Evolutionary conservation across 78 protist species (phyloP), one percentile per base, ranked within the genome.

Genomic region (Parvularia atlantis): DNA sequence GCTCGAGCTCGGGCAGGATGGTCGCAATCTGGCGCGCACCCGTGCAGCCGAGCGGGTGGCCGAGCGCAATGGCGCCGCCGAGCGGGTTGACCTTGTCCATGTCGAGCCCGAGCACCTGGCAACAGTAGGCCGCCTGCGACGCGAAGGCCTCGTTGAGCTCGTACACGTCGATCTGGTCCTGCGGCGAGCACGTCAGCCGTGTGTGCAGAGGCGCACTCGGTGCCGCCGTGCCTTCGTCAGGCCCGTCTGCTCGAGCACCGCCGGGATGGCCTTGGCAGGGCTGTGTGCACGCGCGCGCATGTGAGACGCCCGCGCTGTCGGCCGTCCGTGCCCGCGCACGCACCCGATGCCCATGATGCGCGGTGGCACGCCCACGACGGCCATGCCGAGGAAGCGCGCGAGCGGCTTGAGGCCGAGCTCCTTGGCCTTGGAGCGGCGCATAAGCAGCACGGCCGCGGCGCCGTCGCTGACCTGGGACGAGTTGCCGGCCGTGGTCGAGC

Each of bases 21-120:
- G 46, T 28, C 22, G 39, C 64, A 13, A 73, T 67, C 50, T 61
- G 59, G 14, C 87, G 52, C 6, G 83, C 88, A 60, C 89, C 89
- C n/a, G 89, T 82, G 63, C 81, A 76, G 26, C 99, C 99, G n/a
- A 97, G 61, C 30, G 99, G 99, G 59, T 97, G 99, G 13, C 99
- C 98, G 24, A 94, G 67, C 0, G 96, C 90, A 28, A 95, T 93
- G 28, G 96, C 98, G 20, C 99, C 98, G 11, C 99, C 99, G 59
- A 63, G 66, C n/a, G 91, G 87, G 66, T 96, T 96, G 43, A 95
- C 86, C 52, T 82, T 81, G n/a, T 52, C 87, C 76, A 26, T 31
- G 31, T 62, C 62, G 22, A 84, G 35, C 40, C 78, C 76, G n/a
- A 90, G 66, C 28, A 76, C 33, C 56, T 77, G 48, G 22, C 71